Conservation (phyloP, 176 grass and related monocot genomes). For the Themeda triandra region DNA sequence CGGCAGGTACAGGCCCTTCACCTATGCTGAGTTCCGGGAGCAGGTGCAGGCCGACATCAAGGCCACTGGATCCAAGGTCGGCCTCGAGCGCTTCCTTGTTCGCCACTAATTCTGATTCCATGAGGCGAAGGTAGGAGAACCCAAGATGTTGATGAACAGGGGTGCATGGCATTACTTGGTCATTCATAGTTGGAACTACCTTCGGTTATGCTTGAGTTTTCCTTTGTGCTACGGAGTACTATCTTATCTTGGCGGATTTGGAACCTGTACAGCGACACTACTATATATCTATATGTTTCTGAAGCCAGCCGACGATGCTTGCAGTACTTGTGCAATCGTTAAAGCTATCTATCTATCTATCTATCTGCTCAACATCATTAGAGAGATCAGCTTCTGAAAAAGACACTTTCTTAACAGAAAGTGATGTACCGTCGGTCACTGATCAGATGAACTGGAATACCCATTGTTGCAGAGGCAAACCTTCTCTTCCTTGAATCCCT, state of each 20-base stretch:
- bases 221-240: background rate
- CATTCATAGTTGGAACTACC: background rate
- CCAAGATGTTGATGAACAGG: background rate
- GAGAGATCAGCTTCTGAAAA: background rate
- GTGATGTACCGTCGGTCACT: too few relatives aligned
- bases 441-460: background rate
- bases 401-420: background rate
- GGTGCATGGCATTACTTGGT: background rate
- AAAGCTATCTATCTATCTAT: background rate
- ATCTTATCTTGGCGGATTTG: background rate
- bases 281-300: background rate
- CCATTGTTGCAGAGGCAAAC: constrained; percentile 65
- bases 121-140: too few relatives aligned
- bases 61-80: constrained; percentile 61
- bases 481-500: constrained; percentile 50
- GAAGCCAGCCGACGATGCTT: background rate
- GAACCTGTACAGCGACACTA: background rate
- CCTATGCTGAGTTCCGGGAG: constrained; percentile 58
- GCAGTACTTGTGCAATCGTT: background rate
- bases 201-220: background rate
- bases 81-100: constrained; percentile 45
- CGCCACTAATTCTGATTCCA: background rate
- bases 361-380: background rate
- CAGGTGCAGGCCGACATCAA: constrained; percentile 70
- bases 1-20: constrained; percentile 50